phyloP scores from a whole-genome alignment of 768 basidiomycete genomes.

The Naematelia aurantialba region DNA sequence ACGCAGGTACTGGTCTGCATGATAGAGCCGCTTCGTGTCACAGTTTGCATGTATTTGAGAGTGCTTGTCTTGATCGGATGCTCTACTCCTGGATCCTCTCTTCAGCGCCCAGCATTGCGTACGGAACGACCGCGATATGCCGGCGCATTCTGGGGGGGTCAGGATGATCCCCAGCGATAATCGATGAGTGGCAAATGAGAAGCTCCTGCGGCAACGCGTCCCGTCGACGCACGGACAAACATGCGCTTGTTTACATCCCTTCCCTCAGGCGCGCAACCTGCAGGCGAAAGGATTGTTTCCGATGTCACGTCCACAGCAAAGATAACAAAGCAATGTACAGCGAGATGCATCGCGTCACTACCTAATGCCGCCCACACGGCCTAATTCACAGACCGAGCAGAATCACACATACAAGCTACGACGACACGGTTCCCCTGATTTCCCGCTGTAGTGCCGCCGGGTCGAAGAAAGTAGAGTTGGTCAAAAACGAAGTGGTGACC shows the following conservation, averaged over 20 bases:
- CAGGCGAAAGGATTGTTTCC: neutral
- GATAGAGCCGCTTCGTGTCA: neutral
- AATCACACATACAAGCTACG: neutral
- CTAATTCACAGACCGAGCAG: neutral
- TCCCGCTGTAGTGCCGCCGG: neutral
- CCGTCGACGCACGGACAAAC: neutral
- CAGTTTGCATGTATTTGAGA: too few species aligned
- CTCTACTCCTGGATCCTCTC: too few species aligned
- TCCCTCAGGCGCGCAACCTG: too few species aligned
- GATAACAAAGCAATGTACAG: neutral
- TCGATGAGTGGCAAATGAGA: conserved; percentile 1
- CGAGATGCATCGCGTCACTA: neutral
- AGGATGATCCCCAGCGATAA: too few species aligned
- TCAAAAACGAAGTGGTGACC: conserved; percentile 21
- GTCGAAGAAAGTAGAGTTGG: conserved; percentile 6
- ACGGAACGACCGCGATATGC: too few species aligned
- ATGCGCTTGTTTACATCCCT: neutral
- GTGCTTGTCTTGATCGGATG: too few species aligned
- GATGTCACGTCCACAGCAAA: neutral
- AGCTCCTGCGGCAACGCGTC: neutral
- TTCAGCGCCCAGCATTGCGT: too few species aligned
- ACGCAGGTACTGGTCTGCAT: neutral
- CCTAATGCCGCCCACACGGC: neutral
- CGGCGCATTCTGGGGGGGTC: too few species aligned
- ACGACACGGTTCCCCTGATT: neutral